Evolutionary conservation across 129 eudicot species (phyloP).

Genomic region (Pulicaria dysenterica): DNA sequence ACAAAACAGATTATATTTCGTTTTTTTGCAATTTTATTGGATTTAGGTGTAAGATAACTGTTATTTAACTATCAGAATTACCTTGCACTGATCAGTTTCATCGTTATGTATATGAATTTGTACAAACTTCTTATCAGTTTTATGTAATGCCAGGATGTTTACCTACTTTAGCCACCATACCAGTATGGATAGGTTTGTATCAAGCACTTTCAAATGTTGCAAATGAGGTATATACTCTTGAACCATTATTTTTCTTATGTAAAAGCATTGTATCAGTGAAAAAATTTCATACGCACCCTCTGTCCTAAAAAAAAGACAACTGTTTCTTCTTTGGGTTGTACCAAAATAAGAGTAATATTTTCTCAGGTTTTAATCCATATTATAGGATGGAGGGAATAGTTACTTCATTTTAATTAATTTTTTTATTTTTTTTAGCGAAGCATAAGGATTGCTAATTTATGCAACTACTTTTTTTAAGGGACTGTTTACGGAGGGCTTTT

Average conservation of each 20-base stretch:
- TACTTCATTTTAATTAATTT: background rate
- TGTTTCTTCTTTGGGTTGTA: background rate
- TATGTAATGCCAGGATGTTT: slow-evolving; percentile 67
- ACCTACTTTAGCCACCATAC: slow-evolving; percentile 99
- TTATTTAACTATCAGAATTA: background rate
- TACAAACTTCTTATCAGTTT: slow-evolving; percentile 26
- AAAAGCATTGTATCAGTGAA: slow-evolving; percentile 1
- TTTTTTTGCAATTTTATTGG: too few relatives aligned
- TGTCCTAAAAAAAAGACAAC: slow-evolving; percentile 11
- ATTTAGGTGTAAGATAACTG: too few relatives aligned
- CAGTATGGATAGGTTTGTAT: slow-evolving; percentile 96
- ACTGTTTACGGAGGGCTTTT: slow-evolving; percentile 90
- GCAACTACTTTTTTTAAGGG: slow-evolving; percentile 53
- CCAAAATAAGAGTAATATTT: background rate
- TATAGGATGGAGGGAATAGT: slow-evolving; percentile 15
- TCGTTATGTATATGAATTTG: slow-evolving; percentile 9
- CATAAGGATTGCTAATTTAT: slow-evolving; percentile 23
- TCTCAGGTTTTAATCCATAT: background rate
- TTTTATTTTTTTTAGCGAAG: background rate
- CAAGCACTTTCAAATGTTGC: slow-evolving; percentile 99
- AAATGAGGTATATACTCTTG: slow-evolving; percentile 69
- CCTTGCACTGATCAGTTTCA: slow-evolving; percentile 6
- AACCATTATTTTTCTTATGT: background rate
- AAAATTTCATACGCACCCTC: background rate
- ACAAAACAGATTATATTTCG: too few relatives aligned